These are phyloP conservation scores for Bromus sterilis DNA, from an alignment of 176 grass and related monocot genomes.

Conservation along the genomic window DNA sequence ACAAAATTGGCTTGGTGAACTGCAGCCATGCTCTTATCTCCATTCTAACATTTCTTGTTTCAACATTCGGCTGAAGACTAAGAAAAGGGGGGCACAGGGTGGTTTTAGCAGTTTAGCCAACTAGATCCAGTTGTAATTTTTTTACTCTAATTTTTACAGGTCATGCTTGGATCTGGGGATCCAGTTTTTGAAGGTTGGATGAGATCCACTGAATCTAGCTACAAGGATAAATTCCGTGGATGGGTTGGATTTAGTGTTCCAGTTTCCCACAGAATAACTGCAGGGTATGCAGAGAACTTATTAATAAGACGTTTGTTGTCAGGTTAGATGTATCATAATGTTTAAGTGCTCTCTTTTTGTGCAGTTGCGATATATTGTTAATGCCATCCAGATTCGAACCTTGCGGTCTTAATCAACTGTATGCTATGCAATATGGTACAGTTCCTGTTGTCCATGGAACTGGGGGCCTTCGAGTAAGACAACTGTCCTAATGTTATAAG, in stretches of 20 bases:
- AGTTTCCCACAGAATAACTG: slow-evolving; percentile 92
- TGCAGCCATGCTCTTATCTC: neutral
- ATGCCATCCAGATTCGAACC: slow-evolving; percentile 99
- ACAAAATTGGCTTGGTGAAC: neutral
- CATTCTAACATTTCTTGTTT: neutral
- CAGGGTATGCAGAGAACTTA: slow-evolving; percentile 43
- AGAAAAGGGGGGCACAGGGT: neutral
- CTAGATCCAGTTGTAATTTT: neutral
- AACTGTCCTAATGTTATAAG: neutral
- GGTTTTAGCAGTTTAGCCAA: neutral
- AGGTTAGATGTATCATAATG: neutral
- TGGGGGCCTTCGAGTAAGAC: slow-evolving; percentile 89
- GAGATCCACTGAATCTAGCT: slow-evolving; percentile 59
- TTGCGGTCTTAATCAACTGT: slow-evolving; percentile 95
- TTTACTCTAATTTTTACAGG: slow-evolving; percentile 32
- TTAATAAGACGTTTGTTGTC: neutral
- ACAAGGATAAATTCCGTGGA: slow-evolving; percentile 80
- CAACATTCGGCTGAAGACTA: neutral
- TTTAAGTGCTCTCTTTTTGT: slow-evolving; percentile 8
- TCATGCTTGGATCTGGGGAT: slow-evolving; percentile 97
- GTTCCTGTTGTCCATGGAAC: slow-evolving; percentile 92
- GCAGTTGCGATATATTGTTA: slow-evolving; percentile 92
- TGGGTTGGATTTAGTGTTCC: slow-evolving; percentile 99
- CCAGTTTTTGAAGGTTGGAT: slow-evolving; percentile 78
- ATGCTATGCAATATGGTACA: slow-evolving; percentile 93